A percentile compares a stretch with the other conserved stretches of the same genome.
Evolutionary conservation across 2,329 filamentous ascomycete genomes (phyloP).

Genomic region (Graphiopsis chlorocephala): DNA sequence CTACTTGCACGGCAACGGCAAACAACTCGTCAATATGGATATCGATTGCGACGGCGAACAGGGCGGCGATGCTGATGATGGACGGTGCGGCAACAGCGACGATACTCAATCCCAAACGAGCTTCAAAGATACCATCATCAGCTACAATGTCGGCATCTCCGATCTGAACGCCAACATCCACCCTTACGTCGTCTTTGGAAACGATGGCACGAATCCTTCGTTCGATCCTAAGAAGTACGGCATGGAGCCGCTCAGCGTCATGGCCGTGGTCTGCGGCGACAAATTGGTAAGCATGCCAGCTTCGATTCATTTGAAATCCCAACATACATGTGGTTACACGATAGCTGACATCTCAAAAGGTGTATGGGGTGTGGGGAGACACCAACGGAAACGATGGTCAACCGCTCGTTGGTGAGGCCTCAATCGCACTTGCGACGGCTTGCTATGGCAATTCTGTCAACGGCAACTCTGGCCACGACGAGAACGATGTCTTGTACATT

Average conservation of each 20-base stretch:
- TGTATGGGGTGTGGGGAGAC: constrained; percentile 62
- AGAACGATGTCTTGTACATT: constrained; percentile 60
- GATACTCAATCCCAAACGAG: constrained; percentile 50
- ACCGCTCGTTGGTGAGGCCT: constrained; percentile 49
- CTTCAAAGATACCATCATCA: constrained; percentile 35
- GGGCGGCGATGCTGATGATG: constrained; percentile 25
- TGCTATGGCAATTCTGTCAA: constrained; percentile 53
- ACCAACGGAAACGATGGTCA: constrained; percentile 56
- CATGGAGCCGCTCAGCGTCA: constrained; percentile 52
- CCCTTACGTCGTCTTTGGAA: constrained; percentile 55
- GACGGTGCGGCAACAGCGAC: constrained; percentile 42
- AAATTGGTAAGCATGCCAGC: constrained; percentile 33
- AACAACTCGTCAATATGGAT: constrained; percentile 54
- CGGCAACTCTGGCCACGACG: constrained; percentile 56
- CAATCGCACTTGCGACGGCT: constrained; percentile 56
- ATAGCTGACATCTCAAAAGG: constrained; percentile 20
- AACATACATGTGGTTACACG: neutral
- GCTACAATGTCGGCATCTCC: constrained; percentile 30
- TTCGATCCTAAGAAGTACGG: constrained; percentile 32
- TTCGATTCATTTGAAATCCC: neutral
- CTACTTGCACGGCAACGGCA: constrained; percentile 47
- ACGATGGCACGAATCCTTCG: constrained; percentile 35
- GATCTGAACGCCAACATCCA: constrained; percentile 54
- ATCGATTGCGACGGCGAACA: constrained; percentile 58
- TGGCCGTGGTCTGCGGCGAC: constrained; percentile 54